Base-by-base conservation (phyloP, 192 early-diverging fungal species). In the Backusella parvicylindrica region DNA sequence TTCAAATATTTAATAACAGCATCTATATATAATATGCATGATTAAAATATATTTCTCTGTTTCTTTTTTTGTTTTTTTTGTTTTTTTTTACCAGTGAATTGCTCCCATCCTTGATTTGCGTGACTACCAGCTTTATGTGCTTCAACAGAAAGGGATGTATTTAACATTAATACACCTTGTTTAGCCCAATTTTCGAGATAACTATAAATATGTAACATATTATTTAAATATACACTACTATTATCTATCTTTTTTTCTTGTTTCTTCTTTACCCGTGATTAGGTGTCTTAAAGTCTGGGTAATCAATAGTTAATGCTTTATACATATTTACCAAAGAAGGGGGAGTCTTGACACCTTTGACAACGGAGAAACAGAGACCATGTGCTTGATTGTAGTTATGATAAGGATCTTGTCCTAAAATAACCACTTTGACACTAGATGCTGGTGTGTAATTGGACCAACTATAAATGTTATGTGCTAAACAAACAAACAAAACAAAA, bases 311-410 rank as follows among this genome's bases (percentile, higher is more conserved):
- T 11, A 99, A 80, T 33, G 89, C 94, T 74, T 90, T 91, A 84
- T 92, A 98, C 78, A 99, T 99, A 83, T 99, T 99, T 30, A 88
- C 73, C 32, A 99, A 87, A 13, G 96, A 97, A 35, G 96, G 97
- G 35, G 97, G 97, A 6, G 81, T 73, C 6, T 72, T 76, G 1
- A 98, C 91, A 5, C 90, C 91, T 38, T 91, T 90, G 38, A 84
- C 79, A 43, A 99, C 97, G 74, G 94, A 96, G 77, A 99, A 98
- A 77, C 93, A 95, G 36, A 98, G 84, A 2, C 95, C 97, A 73
- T 97, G 96, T 4, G 97, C 96, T 92, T 95, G 90, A 86, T 81
- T 78, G 18, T 74, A 68, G 49, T 82, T 79, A 43, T 89, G 88
- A 33, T 89, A 95, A 31, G 94, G 94, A 77, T 95, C 94, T 89